A percentile compares a stretch with the other conserved stretches of the same genome.
Conservation (phyloP, 1,284 basidiomycete species). For the Phlebopus sp. region DNA sequence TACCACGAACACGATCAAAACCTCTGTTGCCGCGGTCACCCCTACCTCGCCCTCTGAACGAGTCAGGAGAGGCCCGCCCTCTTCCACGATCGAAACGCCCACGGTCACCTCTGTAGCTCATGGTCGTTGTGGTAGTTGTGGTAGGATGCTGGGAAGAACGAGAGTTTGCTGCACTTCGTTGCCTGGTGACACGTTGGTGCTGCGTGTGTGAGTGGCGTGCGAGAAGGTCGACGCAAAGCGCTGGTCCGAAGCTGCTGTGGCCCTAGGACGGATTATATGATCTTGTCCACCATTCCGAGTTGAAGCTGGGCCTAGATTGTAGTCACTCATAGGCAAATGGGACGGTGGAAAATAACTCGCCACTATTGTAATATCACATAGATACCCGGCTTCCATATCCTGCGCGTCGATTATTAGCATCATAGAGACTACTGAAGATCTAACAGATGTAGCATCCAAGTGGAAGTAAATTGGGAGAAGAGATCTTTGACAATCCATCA, state of each 20-base stretch:
- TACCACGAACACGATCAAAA: constrained; percentile 33
- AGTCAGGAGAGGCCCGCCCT: constrained; percentile 27
- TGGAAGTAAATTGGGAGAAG: no score
- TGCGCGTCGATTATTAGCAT: no score
- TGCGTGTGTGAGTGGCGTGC: constrained; percentile 17
- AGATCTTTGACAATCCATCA: no score
- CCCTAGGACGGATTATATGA: constrained; percentile 17
- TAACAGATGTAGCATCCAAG: no score
- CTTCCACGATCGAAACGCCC: constrained; percentile 32
- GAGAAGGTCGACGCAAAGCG: not conserved
- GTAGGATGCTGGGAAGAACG: not conserved
- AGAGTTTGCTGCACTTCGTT: not conserved
- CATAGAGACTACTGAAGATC: no score
- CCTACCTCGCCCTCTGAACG: constrained; percentile 27
- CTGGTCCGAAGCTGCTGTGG: not conserved
- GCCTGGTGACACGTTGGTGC: constrained; percentile 18
- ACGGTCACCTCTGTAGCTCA: constrained; percentile 33
- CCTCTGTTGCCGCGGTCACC: constrained; percentile 31
- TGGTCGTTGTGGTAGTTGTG: constrained; percentile 8
- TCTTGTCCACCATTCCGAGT: constrained; percentile 29
- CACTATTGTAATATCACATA: no score
- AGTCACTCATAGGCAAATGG: no score
- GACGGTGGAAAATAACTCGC: no score
- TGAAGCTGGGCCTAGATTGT: no score
- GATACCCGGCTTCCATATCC: no score